Conservation (phyloP, 164 flowering plant genomes). For the Malania oleifera region DNA sequence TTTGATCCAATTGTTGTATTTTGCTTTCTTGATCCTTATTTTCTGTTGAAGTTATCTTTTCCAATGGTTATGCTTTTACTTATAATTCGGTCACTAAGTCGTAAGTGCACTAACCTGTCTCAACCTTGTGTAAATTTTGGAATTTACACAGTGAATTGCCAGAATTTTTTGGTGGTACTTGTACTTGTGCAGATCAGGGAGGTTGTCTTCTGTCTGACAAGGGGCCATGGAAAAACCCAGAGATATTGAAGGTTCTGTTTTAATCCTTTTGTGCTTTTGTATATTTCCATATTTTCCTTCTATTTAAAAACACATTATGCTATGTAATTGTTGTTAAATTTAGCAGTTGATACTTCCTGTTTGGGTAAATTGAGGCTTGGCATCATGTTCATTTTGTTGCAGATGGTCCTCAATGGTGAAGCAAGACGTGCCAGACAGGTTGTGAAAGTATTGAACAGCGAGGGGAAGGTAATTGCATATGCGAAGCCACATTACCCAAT, state of each 20-base stretch:
- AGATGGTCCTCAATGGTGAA: conserved; percentile 58
- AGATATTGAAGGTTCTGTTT: too few relatives aligned
- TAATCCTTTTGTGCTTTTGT: too few relatives aligned
- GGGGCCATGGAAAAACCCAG: conserved; percentile 19
- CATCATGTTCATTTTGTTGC: conserved; percentile 6
- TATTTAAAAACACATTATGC: too few relatives aligned
- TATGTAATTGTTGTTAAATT: too few relatives aligned
- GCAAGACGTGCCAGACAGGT: conserved; percentile 66
- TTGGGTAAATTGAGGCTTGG: too few relatives aligned
- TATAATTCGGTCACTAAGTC: too few relatives aligned
- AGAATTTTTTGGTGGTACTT: conserved; percentile 80
- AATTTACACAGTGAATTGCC: conserved; percentile 64
- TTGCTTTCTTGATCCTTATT: background rate
- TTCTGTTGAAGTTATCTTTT: background rate
- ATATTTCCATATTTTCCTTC: too few relatives aligned
- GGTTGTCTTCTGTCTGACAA: conserved; percentile 86
- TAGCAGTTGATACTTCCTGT: too few relatives aligned
- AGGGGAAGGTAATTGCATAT: conserved; percentile 73
- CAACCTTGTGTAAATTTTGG: background rate
- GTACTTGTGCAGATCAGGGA: conserved; percentile 77
- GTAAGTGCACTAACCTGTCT: too few relatives aligned
- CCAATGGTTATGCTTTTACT: too few relatives aligned
- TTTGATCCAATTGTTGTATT: too few relatives aligned
- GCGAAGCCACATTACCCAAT: conserved; percentile 66
- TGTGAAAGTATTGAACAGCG: conserved; percentile 74